Conservation (phyloP, 1,284 basidiomycete genomes). For the Porodaedalea pini region DNA sequence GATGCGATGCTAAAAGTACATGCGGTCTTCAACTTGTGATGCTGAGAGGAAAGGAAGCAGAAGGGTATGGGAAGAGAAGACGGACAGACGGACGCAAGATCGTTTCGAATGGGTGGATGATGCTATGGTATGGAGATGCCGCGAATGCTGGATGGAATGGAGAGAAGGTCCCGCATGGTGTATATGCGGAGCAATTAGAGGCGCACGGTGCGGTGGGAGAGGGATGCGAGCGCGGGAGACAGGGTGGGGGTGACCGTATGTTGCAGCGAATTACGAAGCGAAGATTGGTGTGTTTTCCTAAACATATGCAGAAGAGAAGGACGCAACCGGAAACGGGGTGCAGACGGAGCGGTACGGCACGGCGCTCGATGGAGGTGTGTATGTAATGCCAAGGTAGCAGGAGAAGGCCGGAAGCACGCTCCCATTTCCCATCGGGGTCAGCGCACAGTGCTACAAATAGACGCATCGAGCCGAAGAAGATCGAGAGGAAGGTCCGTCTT, state of each 20-base stretch:
- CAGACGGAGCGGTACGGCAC: background rate
- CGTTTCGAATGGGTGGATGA: no score
- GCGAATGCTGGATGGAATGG: background rate
- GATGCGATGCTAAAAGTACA: background rate
- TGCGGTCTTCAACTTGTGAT: background rate
- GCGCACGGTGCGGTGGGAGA: background rate
- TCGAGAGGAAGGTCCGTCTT: background rate
- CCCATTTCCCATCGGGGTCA: constrained; percentile 1
- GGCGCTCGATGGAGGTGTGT: background rate
- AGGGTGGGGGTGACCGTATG: background rate
- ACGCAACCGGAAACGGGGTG: background rate
- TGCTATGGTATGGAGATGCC: background rate
- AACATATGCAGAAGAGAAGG: background rate
- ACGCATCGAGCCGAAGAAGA: background rate
- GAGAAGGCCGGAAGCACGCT: background rate
- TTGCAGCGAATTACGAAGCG: background rate
- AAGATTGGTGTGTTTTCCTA: background rate
- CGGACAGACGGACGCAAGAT: no score
- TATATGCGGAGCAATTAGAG: no score
- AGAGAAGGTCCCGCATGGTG: background rate
- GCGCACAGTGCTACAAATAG: background rate
- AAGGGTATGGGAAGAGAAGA: background rate
- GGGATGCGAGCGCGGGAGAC: background rate
- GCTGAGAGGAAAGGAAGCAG: background rate
- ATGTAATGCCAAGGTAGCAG: no score